phyloP scores from a whole-genome alignment of 768 basidiomycete genomes.

The Saitozyma podzolica region DNA sequence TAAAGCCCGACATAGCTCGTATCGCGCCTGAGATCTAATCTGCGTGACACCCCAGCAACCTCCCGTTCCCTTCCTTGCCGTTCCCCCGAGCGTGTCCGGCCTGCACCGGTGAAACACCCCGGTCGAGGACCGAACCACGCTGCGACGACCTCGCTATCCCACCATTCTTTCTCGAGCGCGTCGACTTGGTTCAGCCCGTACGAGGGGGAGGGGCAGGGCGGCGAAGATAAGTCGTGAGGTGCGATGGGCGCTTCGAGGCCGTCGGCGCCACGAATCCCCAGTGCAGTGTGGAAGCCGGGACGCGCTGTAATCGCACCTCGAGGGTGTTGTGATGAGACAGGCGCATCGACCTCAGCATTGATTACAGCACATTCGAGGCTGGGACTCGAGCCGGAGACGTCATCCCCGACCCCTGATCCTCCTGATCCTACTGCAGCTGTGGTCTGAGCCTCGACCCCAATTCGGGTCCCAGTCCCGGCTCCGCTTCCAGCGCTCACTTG shows the following conservation, averaged over 20 bases:
- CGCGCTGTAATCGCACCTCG: background rate
- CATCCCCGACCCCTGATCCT: background rate
- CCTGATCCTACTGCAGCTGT: background rate
- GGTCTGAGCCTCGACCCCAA: no score
- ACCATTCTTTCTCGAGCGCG: conserved; percentile 33
- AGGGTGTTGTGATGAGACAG: background rate
- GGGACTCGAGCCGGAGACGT: no score
- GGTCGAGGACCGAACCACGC: conserved; percentile 41
- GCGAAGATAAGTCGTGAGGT: no score
- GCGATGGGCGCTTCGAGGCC: no score
- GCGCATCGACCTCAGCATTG: no score
- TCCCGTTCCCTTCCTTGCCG: background rate
- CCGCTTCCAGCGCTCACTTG: background rate
- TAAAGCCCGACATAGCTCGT: conserved; percentile 18
- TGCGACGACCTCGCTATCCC: conserved; percentile 33
- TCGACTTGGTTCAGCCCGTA: conserved; percentile 3
- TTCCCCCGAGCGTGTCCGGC: background rate
- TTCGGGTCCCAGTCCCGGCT: background rate
- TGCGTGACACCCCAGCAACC: background rate
- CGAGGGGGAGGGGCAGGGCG: no score
- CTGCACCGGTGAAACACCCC: conserved; percentile 7
- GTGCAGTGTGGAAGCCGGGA: background rate
- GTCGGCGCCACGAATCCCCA: no score
- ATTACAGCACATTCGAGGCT: no score
- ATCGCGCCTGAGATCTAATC: conserved; percentile 1